Percentiles rank a stretch among this genome's conserved stretches.
phyloP scores from a whole-genome alignment of 768 basidiomycete species.

The Pulveroboletus sp. region DNA sequence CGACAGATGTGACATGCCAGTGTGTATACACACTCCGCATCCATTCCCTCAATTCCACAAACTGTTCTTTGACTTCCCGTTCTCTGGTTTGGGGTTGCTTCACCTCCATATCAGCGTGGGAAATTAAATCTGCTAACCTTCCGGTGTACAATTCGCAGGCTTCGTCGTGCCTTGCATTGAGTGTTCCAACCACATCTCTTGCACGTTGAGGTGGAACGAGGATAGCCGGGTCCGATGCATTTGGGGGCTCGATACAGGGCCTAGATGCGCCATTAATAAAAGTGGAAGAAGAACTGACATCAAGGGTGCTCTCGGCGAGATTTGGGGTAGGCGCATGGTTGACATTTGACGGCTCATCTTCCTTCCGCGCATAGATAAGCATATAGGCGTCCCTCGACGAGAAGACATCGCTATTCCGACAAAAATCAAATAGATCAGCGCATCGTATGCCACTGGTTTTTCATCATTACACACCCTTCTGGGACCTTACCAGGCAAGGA shows the following conservation, averaged over 20 bases:
- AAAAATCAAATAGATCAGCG: slow-evolving; percentile 20
- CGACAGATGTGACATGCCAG: slow-evolving; percentile 52
- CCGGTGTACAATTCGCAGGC: slow-evolving; percentile 47
- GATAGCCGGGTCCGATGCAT: slow-evolving; percentile 12
- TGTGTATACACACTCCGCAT: slow-evolving; percentile 59
- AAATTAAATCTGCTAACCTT: slow-evolving; percentile 38
- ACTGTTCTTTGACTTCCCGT: slow-evolving; percentile 39
- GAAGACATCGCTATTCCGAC: slow-evolving; percentile 41
- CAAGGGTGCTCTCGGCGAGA: slow-evolving; percentile 16
- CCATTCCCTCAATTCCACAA: slow-evolving; percentile 48
- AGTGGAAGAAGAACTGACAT: slow-evolving; percentile 9
- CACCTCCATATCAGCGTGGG: slow-evolving; percentile 14
- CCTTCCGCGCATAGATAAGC: slow-evolving; percentile 77
- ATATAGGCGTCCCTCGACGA: slow-evolving; percentile 91
- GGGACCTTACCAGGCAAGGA: slow-evolving; percentile 22
- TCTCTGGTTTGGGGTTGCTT: slow-evolving; percentile 36
- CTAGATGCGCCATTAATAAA: slow-evolving; percentile 22
- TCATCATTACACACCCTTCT: slow-evolving; percentile 83
- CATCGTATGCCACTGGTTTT: slow-evolving; percentile 47
- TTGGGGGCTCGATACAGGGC: slow-evolving; percentile 8
- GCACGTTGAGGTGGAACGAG: slow-evolving; percentile 57
- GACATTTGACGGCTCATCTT: slow-evolving; percentile 12
- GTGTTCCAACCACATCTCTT: slow-evolving; percentile 45
- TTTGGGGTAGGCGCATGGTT: slow-evolving; percentile 16
- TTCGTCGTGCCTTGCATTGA: slow-evolving; percentile 56